Evolutionary conservation across 164 flowering plant genomes (phyloP), one percentile per base, ranked within the genome.

Genomic region (Berberis thunbergii): DNA sequence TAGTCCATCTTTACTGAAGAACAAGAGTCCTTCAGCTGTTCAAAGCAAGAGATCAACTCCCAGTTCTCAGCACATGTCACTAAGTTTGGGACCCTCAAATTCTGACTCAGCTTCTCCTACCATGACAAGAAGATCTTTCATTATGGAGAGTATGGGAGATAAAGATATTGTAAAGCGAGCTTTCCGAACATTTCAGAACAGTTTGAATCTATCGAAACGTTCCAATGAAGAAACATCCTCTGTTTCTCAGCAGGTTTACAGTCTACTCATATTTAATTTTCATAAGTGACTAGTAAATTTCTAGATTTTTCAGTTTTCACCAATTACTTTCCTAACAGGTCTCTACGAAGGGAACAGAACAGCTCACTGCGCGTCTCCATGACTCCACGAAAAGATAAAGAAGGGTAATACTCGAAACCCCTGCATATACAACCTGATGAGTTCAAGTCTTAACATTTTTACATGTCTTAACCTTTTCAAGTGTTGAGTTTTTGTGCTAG

Each of bases 121-220:
- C n/a, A 69, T 78, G 8, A 70, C 74, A 1, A 80, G 93, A 67
- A 81, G 81, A 61, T 84, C 93, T 42, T 67, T 80, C 65, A 80
- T 92, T 45, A 85, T 92, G 96, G 96, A 92, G 79, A 75, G 73
- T 45, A 92, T 92, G 98, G 93, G 88, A 42, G 96, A 89, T 71
- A 89, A 89, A 69, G 96, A 89, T 64, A 92, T 92, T 63, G 87
- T 92, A 41, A 86, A 78, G 70, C 78, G 91, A 75, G 98, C 91
- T 55, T 92, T 92, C 66, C 87, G 78, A 81, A 56, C 92, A 73
- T 92, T 92, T 63, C 93, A 83, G 48, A 81, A 69, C 64, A 79
- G 62, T 69, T 60, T 60, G 62, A 72, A 64, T 76, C 83, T 73
- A 53, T 44, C 65, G 43, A 70, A 73, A 61, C 44, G 80, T 57